Evolutionary conservation across 2,329 filamentous ascomycete genomes (phyloP), one percentile per base, ranked within the genome.

Genomic region (Claviceps cyperi): DNA sequence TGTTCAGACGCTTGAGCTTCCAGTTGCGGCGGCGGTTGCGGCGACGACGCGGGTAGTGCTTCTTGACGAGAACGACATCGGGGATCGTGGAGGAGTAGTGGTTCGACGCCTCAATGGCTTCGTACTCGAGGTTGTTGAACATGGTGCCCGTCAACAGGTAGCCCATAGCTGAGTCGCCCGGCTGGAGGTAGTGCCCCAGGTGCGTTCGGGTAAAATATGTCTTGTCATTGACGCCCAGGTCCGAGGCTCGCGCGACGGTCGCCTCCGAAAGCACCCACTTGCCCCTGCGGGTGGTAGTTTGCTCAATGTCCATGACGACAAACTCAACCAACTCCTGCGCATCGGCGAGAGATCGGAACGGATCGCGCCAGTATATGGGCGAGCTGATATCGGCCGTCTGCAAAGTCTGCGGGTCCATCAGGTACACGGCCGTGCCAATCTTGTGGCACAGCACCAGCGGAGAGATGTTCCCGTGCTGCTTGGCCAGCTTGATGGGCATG

Each of bases 11-110:
- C 79, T 86, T 94, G 66, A 98, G 80, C 66, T 84, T 86, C 92
- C 92, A 98, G 74, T 86, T 86, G 58, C 94, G 82, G 66, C 75
- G 77, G 73, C 81, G 83, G 60, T 69, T 69, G 78, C 91, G 94
- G 73, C 85, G 83, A 69, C 85, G 84, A 59, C 86, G 81, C 53
- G 84, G 81, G 69, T 94, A 98, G 75, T 87, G 83, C 69, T 98
- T 98, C 88, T 94, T 97, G 65, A 98, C 88, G 3, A 98, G 76
- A 6, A 98, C 71, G 0, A 97, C 92, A 60, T 98, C 92, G 0
- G 92, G 92, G 50, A 98, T 86, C 3, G 76, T 81, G 3, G 81
- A 83, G 2, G 79, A 73, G 68, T 94, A 91, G 47, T 83, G 80
- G 64, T 80, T 80, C 49, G 83, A 88, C 47, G 77, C 69, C 66